Evolutionary conservation across 2,329 filamentous ascomycete species (phyloP).

Genomic region (Albifimbria verrucaria): DNA sequence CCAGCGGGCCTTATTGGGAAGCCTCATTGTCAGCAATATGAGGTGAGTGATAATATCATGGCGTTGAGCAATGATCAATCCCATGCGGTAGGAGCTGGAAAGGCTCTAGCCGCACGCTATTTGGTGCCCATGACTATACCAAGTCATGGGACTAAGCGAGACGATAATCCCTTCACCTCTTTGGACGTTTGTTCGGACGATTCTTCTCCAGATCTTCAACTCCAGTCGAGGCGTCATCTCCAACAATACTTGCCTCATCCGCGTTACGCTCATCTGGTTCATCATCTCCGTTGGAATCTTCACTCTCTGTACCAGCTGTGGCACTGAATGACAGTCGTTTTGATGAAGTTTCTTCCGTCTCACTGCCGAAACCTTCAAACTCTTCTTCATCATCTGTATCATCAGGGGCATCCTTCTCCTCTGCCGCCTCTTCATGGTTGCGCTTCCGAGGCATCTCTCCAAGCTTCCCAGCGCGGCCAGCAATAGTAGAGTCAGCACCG

Average conservation of each 20-base stretch:
- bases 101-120: too few relatives aligned
- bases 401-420: slow-evolving; percentile 34
- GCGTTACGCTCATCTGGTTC: slow-evolving; percentile 38
- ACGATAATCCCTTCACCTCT: too few relatives aligned
- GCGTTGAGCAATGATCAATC: too few relatives aligned
- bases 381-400: slow-evolving; percentile 34
- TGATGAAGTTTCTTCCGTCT: slow-evolving; percentile 28
- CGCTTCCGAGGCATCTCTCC: slow-evolving; percentile 88
- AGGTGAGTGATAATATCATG: too few relatives aligned
- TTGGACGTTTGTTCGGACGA: slow-evolving; percentile 21
- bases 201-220: too few relatives aligned
- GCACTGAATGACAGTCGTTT: slow-evolving; percentile 27
- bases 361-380: slow-evolving; percentile 35
- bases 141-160: too few relatives aligned
- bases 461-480: slow-evolving; percentile 71
- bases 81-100: too few relatives aligned
- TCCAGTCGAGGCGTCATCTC: too few relatives aligned
- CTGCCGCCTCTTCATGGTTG: slow-evolving; percentile 54
- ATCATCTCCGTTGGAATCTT: slow-evolving; percentile 29
- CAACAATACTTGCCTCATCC: too few relatives aligned
- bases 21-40: too few relatives aligned
- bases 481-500: slow-evolving; percentile 44
- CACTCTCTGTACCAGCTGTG: slow-evolving; percentile 27
- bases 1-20: too few relatives aligned
- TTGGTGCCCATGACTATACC: too few relatives aligned